phyloP scores from a whole-genome alignment of 2,329 filamentous ascomycete genomes.

The Basipetospora chlamydospora region DNA sequence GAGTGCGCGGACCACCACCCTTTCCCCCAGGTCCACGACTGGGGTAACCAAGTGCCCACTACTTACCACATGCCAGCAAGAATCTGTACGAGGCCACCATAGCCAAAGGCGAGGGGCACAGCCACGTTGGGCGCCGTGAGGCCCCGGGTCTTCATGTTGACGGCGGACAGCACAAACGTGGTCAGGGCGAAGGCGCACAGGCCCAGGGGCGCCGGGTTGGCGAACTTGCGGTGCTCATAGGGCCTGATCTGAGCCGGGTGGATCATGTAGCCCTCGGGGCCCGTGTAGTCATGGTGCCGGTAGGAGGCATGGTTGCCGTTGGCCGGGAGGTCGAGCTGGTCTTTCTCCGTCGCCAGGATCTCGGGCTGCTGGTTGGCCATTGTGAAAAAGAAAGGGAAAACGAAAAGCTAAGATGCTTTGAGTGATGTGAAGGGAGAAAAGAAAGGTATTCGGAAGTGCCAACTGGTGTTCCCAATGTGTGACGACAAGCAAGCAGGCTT shows the following conservation, averaged over 20 bases:
- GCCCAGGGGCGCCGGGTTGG: slow-evolving; percentile 66
- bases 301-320: slow-evolving; percentile 1
- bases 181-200: slow-evolving; percentile 69
- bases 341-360: slow-evolving; percentile 4
- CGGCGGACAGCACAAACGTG: slow-evolving; percentile 61
- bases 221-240: slow-evolving; percentile 54
- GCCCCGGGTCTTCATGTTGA: slow-evolving; percentile 54
- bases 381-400: neutral
- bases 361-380: slow-evolving; percentile 2
- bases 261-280: slow-evolving; percentile 18
- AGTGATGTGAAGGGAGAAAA: too few species aligned
- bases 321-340: neutral
- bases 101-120: slow-evolving; percentile 55
- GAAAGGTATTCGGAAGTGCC: too few species aligned
- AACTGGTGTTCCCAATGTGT: too few species aligned
- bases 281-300: slow-evolving; percentile 4
- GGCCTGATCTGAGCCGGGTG: slow-evolving; percentile 55
- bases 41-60: neutral
- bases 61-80: slow-evolving; percentile 76
- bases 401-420: too few species aligned
- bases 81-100: slow-evolving; percentile 67
- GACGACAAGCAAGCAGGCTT: too few species aligned
- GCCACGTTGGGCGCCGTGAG: slow-evolving; percentile 50
- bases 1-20: too few species aligned
- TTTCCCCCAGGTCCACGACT: too few species aligned